Percentiles rank a stretch among this genome's conserved stretches.
Evolutionary conservation across 2,329 filamentous ascomycete species (phyloP).

Genomic region (Lasiodiplodia citricola): DNA sequence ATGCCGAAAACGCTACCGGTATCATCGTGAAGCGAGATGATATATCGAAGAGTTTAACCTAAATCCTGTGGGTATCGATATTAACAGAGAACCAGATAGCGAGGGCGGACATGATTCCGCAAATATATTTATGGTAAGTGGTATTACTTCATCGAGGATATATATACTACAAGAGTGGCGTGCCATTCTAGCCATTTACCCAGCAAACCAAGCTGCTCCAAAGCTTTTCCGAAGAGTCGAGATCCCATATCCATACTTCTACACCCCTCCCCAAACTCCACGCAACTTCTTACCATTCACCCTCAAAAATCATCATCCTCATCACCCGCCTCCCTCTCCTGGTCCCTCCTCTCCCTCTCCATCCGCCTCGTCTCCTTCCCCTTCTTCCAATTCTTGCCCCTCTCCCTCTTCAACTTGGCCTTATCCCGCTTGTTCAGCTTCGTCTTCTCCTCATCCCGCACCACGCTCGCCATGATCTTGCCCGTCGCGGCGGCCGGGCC

Average conservation of each 20-base stretch:
- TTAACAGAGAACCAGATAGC: no score
- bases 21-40: no score
- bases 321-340: neutral
- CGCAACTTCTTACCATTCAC: neutral
- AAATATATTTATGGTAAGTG: neutral
- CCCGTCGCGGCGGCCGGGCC: conserved; percentile 38
- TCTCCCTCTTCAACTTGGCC: conserved; percentile 47
- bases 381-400: conserved; percentile 46
- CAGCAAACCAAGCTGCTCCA: neutral
- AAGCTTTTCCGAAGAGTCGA: neutral
- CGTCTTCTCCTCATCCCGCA: conserved; percentile 33
- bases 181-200: neutral
- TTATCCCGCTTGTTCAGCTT: conserved; percentile 42
- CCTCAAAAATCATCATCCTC: neutral
- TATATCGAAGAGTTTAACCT: no score
- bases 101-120: no score
- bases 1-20: no score
- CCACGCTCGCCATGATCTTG: conserved; percentile 31
- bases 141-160: neutral
- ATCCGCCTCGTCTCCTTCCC: conserved; percentile 40
- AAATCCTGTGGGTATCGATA: no score
- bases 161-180: neutral
- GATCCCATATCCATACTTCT: neutral
- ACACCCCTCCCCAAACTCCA: neutral
- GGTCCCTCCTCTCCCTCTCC: conserved; percentile 18